Percentiles rank a stretch among this genome's conserved stretches.
These are phyloP conservation scores for Acer saccharum DNA, from an alignment of 345 rosid species.

Conservation along the genomic window DNA sequence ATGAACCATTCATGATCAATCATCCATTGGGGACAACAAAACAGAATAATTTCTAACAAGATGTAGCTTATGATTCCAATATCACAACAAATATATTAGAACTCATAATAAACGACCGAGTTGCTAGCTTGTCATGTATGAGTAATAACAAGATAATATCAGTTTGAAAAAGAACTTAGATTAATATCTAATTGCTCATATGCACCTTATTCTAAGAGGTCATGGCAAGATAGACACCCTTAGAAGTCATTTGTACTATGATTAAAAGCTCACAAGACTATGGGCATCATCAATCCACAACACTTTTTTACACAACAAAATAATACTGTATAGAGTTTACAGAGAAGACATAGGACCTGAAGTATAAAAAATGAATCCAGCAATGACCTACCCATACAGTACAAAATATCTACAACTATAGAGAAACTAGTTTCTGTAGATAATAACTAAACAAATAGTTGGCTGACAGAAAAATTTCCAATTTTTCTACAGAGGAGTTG, in stretches of 20 bases:
- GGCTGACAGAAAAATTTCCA: too few relatives aligned
- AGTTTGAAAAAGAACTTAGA: background rate
- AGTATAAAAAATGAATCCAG: too few relatives aligned
- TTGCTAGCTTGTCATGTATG: background rate
- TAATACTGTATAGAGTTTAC: too few relatives aligned
- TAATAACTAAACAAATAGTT: too few relatives aligned
- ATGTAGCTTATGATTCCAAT: background rate
- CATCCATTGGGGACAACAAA: too few relatives aligned
- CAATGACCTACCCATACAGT: too few relatives aligned
- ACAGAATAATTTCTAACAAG: background rate
- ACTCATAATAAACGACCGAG: background rate
- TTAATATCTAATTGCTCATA: background rate
- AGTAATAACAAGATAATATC: background rate
- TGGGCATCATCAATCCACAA: background rate
- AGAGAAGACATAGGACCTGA: too few relatives aligned
- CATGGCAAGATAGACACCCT: background rate
- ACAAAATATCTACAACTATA: too few relatives aligned
- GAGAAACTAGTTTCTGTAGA: too few relatives aligned
- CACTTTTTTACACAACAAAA: background rate
- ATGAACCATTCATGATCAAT: background rate
- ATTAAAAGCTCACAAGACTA: background rate
- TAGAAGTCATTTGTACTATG: background rate
- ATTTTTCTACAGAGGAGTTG: too few relatives aligned
- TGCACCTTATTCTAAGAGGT: background rate
- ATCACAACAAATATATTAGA: background rate